Evolutionary conservation across 2,329 filamentous ascomycete genomes (phyloP).

Genomic region (Penicillium sp.): DNA sequence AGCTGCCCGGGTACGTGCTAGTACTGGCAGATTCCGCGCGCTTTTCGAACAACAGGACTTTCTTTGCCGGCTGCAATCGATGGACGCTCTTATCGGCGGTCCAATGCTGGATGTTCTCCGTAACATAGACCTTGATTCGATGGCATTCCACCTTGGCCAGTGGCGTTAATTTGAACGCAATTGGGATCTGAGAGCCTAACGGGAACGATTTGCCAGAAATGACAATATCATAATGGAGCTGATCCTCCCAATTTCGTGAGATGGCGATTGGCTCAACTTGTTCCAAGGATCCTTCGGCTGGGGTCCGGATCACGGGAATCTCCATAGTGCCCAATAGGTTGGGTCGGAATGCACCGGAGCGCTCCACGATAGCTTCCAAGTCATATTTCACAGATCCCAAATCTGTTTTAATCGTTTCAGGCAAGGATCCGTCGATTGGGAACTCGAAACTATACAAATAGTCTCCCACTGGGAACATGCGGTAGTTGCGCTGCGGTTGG

Average conservation of each 20-base stretch:
- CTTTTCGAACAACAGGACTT: constrained; percentile 86
- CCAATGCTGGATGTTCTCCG: constrained; percentile 88
- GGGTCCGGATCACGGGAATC: constrained; percentile 78
- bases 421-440: constrained; percentile 71
- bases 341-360: constrained; percentile 83
- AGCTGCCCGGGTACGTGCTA: constrained; percentile 70
- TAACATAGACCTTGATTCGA: constrained; percentile 85
- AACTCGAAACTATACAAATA: constrained; percentile 78
- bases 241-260: constrained; percentile 89
- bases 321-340: constrained; percentile 82
- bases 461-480: constrained; percentile 75
- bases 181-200: constrained; percentile 80
- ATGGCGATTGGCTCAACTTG: constrained; percentile 93
- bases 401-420: constrained; percentile 83
- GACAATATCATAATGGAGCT: constrained; percentile 92
- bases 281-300: constrained; percentile 82
- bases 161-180: constrained; percentile 90
- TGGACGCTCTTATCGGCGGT: constrained; percentile 82
- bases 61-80: constrained; percentile 76
- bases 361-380: constrained; percentile 78
- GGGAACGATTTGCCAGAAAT: constrained; percentile 95
- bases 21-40: constrained; percentile 73
- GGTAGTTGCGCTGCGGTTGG: constrained; percentile 75
- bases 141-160: constrained; percentile 91
- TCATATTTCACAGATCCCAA: constrained; percentile 86